phyloP scores from a whole-genome alignment of 208 protist species.

The Hexamita inflata region DNA sequence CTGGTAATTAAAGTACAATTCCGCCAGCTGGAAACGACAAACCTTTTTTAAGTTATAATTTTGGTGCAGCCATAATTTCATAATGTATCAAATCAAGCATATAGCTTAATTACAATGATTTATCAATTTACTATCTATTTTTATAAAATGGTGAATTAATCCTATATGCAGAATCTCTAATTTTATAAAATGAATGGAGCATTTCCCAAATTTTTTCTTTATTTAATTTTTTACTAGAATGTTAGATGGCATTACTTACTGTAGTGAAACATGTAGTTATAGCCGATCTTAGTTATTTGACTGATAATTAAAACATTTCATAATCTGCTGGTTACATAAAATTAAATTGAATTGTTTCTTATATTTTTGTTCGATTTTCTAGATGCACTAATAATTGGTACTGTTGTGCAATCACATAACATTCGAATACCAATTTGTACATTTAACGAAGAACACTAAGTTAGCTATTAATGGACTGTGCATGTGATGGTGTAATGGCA shows the following conservation, averaged over 20 bases:
- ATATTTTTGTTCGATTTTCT: background rate
- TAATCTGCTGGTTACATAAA: background rate
- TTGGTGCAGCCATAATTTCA: too few relatives aligned
- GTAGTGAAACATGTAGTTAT: background rate
- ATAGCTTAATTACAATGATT: too few relatives aligned
- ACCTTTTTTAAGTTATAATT: too few relatives aligned
- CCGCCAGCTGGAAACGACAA: too few relatives aligned
- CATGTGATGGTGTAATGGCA: background rate
- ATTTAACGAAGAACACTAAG: background rate
- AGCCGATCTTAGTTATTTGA: background rate
- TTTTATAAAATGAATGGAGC: background rate
- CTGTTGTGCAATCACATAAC: background rate
- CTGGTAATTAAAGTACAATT: too few relatives aligned
- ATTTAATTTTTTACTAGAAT: background rate
- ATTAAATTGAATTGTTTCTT: background rate
- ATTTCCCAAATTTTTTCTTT: background rate
- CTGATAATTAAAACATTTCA: background rate
- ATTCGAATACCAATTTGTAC: background rate
- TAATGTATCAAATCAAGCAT: too few relatives aligned
- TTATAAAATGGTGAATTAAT: too few relatives aligned
- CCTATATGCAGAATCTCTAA: too few relatives aligned
- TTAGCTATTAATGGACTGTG: background rate
- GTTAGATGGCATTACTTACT: background rate
- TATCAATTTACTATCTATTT: too few relatives aligned
- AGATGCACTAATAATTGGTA: background rate